Base-by-base conservation (phyloP, 352 stramenopile species). In the Pythium volutum region DNA sequence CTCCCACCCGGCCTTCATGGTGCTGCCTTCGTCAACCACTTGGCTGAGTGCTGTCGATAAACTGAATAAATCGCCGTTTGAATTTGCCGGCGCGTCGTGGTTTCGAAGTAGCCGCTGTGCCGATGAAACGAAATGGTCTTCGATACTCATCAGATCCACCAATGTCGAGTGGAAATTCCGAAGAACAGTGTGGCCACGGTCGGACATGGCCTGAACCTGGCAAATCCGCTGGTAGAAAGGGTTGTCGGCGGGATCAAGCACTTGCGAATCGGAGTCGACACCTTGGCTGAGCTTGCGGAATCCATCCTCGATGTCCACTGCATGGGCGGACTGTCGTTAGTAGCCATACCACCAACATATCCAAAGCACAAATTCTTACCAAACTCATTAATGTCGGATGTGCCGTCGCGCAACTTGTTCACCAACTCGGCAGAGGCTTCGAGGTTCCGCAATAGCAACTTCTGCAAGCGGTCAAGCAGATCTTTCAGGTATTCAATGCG, bases 401-500 rank as follows among this genome's bases (percentile, higher is more conserved):
- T 76, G 33, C 71, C 77, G 10, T 76, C 71, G 43, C 79, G 81
- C 56, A 93, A 76, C 26, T 64, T 69, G 31, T 77, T 64, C 9
- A 91, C 67, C 8, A 86, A 67, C 25, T 70, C 59, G 23, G 81
- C 51, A 0, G 81, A 75, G 16, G 64, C 59, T 34, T 80, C 64
- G 50, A 87, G 76, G 54, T 80, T 78, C 12, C 54, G 67, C 12
- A 81, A 56, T 42, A 88, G 76, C 8, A 75, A 69, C 29, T 83
- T 85, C 64, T 91, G 74, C 55, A 81, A 75, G 3, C 82, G 80
- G n/a, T 89, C 31, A 8, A 94, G 55, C 25, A 94, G 50, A 64
- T 92, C 81, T 47, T 87, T 87, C 18, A 94, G 62, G 43, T 91
- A 94, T 39, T 91, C 84, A 1, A 94, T 70, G 3, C 84, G 79